Evolutionary conservation across 1,284 basidiomycete genomes (phyloP), one percentile per base, ranked within the genome.

Genomic region (Coniferiporia weirii): DNA sequence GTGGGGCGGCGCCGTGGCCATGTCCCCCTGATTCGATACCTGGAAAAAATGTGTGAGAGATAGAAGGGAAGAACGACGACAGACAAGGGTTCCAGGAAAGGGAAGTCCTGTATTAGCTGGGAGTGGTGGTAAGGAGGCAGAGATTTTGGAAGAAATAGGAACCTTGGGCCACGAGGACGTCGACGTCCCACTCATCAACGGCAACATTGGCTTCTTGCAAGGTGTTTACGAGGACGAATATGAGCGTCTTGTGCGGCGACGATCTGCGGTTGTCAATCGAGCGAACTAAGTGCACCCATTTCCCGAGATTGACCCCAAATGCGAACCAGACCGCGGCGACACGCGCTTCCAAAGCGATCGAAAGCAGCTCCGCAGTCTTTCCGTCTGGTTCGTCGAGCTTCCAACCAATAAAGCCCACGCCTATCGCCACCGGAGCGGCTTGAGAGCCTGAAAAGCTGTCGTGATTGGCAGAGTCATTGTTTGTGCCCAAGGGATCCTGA

Each of bases 101-200:
- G 52, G 27, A 54, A 40, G 19, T 32, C 47, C 12, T 49, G 47
- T 15, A 13, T 12, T 49, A 43, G 40, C 12, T 12, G 40, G n/a
- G n/a, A 43, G 40, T 12, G 40, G 10, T 12, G 40, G 10, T n/a
- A n/a, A n/a, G n/a, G 40, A 43, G n/a, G 40, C 40, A 43, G n/a
- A 43, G 7, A 43, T 43, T 13, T n/a, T n/a, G n/a, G n/a, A 45
- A 45, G n/a, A 35, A 44, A 52, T 22, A 60, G 20, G 38, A 27
- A 87, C 88, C 88, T 84, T 91, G 89, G 12, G 80, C 85, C n/a
- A 91, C 82, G 56, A 91, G 70, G 52, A 85, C 79, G 70, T 91
- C 89, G 7, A 74, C 82, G 65, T 82, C 79, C 82, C 84, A 87
- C 32, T 82, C 75, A 40, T 81, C 72, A 17, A 75, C 69, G 10